Base-by-base conservation (phyloP, 129 eudicot genomes). In the Ambrosia artemisiifolia region DNA sequence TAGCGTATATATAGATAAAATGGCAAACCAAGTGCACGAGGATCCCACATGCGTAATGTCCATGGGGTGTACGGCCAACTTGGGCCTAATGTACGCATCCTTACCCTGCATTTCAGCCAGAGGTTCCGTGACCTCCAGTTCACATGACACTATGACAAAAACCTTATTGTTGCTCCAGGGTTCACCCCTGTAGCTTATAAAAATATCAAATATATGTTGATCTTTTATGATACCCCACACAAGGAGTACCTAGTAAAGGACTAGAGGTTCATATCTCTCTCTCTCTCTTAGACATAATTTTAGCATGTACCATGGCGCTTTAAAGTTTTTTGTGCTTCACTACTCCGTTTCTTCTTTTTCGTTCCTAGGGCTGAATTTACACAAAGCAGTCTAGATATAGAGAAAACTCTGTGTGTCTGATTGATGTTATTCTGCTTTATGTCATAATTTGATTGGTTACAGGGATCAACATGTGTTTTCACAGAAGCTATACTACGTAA, bases 391-490 rank as follows among this genome's bases (percentile, higher is more conserved):
- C 38, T 8, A 54, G 9, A 6, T 70, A 56, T 16, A 20, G n/a
- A 55, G 49, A 11, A 2, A 54, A 56, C 19, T 18, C 20, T 35
- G 8, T 57, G 30, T 46, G 69, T 70, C 17, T 67, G 35, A 16
- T 32, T 38, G 28, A 6, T 69, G 60, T 16, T 69, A 43, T 72
- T 53, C 78, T 84, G 73, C 83, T 46, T 50, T 16, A 64, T 61
- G 67, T 69, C 74, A 20, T 30, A 64, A 28, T 36, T 51, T 62
- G 66, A 65, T 53, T 77, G 60, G 71, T 70, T 74, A 78, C 73
- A 91, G 96, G 98, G 98, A 55, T 94, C 98, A 75, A 94, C 98
- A 63, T 94, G 98, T 77, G 77, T 87, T 14, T 90, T 94, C 69
- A 72, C 91, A 9, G 98, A 94, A 75, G 80, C 96, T 51, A 90